Conservation (phyloP, 1,284 basidiomycete genomes). For the Leccinum pallidistipes region DNA sequence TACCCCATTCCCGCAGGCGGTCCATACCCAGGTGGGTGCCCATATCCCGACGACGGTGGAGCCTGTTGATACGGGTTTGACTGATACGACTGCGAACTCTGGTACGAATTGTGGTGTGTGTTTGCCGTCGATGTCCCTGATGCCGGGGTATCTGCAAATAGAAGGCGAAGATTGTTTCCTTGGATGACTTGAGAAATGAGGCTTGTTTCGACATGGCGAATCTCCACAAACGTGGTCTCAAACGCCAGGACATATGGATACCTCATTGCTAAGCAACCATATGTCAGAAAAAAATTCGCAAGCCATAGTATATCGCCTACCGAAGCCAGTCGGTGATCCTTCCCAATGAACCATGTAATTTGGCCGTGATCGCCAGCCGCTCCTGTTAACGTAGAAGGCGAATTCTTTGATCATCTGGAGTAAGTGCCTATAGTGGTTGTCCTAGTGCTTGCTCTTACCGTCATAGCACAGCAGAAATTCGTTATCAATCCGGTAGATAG, state of each 20-base stretch:
- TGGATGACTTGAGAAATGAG: slow-evolving; percentile 94
- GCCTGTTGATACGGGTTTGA: slow-evolving; percentile 38
- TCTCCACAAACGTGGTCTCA: slow-evolving; percentile 95
- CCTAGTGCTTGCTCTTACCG: slow-evolving; percentile 50
- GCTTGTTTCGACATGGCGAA: slow-evolving; percentile 94
- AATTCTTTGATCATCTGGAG: slow-evolving; percentile 64
- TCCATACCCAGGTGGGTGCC: slow-evolving; percentile 45
- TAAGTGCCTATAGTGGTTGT: slow-evolving; percentile 9
- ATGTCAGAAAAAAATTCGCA: slow-evolving; percentile 6
- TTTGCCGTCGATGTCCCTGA: slow-evolving; percentile 60
- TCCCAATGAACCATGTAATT: slow-evolving; percentile 98
- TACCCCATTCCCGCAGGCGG: slow-evolving; percentile 35
- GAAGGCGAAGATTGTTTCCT: slow-evolving; percentile 82
- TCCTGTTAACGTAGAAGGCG: slow-evolving; percentile 98
- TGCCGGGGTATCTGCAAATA: slow-evolving; percentile 94
- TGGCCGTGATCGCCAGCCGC: slow-evolving; percentile 86
- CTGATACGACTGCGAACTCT: slow-evolving; percentile 34
- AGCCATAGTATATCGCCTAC: slow-evolving; percentile 47
- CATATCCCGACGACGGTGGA: slow-evolving; percentile 26
- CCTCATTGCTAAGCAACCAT: slow-evolving; percentile 69
- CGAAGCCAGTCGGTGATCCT: slow-evolving; percentile 91
- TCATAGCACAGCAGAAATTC: slow-evolving; percentile 99
- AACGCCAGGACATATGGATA: slow-evolving; percentile 98
- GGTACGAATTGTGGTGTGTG: slow-evolving; percentile 36
- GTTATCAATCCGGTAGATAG: slow-evolving; percentile 95